Evolutionary conservation across 164 flowering plant species (phyloP), one percentile per base, ranked within the genome.

Genomic region (Hamamelis virginiana): DNA sequence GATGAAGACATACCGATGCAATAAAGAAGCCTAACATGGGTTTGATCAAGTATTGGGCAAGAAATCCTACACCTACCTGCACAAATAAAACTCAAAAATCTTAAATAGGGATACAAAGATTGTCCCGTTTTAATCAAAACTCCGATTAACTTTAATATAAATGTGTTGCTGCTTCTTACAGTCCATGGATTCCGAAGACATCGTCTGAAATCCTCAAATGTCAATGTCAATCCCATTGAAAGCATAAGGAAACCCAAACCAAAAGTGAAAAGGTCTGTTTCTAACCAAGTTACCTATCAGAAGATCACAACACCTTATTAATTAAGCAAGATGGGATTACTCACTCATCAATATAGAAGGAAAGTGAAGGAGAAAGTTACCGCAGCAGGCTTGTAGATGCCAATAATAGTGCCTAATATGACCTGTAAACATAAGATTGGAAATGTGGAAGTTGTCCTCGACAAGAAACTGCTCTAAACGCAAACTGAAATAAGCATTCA

Each of bases 191-290:
- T 95, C 57, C 95, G 84, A 68, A 92, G 70, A 78, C 99, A 95
- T 53, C 95, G 73, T 78, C 92, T 84, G 75, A 92, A 95, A 80
- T 95, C 99, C 64, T 95, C 97, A 80, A 95, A 95, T 57, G 91
- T 95, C 80, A 95, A 81, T 5, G 99, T 95, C 87, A 95, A 75
- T 19, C 98, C 99, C 99, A 95, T 95, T 13, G 98, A 95, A 69
- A 95, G 97, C 99, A 95, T 95, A 71, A 95, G 99, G 71, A 95
- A 91, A 70, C 99, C 98, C 78, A 95, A 80, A 44, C 98, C 92
- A 72, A 89, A 68, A 57, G 99, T 91, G 78, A 95, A 95, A 47
- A 92, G 90, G 73, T 95, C 97, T 56, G 97, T 91, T 77, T 92
- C 82, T 72, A 95, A 80, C 98, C 99, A 95, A 45, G 97, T 95